phyloP scores from a whole-genome alignment of 208 protist genomes.

The Kentomonas sorsogonicus region DNA sequence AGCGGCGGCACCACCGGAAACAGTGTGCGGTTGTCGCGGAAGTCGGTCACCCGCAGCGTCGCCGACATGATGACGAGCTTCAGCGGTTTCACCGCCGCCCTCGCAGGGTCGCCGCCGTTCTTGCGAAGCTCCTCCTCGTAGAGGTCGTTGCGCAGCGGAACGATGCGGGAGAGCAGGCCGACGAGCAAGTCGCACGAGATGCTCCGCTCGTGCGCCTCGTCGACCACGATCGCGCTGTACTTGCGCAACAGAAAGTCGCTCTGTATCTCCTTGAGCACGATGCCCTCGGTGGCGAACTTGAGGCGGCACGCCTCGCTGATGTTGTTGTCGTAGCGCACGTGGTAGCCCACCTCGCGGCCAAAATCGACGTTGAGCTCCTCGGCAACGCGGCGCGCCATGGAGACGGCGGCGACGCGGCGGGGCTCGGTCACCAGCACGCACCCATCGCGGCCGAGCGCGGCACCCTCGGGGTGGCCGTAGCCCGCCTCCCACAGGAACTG shows the following conservation, averaged over 20 bases:
- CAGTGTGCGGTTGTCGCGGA: constrained; percentile 93
- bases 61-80: constrained; percentile 92
- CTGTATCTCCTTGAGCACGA: constrained; percentile 97
- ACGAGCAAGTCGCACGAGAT: constrained; percentile 96
- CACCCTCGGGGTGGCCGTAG: constrained; percentile 72
- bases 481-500: constrained; percentile 91
- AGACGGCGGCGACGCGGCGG: constrained; percentile 98
- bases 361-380: constrained; percentile 92
- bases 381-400: constrained; percentile 97
- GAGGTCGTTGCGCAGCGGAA: constrained; percentile 91
- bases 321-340: constrained; percentile 97
- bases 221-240: constrained; percentile 98
- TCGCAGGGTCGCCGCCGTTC: constrained; percentile 36
- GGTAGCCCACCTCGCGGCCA: constrained; percentile 93
- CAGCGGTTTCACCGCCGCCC: constrained; percentile 70
- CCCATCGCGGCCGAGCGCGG: constrained; percentile 69
- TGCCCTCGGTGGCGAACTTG: constrained; percentile 99
- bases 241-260: constrained; percentile 91
- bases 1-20: constrained; percentile 94
- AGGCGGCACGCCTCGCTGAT: constrained; percentile 86
- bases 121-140: constrained; percentile 61
- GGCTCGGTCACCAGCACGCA: constrained; percentile 97
- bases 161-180: constrained; percentile 97
- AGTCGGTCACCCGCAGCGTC: constrained; percentile 90
- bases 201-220: constrained; percentile 97